Evolutionary conservation across 192 early-diverging fungal species (phyloP).

Genomic region (Umbelopsis sp.): DNA sequence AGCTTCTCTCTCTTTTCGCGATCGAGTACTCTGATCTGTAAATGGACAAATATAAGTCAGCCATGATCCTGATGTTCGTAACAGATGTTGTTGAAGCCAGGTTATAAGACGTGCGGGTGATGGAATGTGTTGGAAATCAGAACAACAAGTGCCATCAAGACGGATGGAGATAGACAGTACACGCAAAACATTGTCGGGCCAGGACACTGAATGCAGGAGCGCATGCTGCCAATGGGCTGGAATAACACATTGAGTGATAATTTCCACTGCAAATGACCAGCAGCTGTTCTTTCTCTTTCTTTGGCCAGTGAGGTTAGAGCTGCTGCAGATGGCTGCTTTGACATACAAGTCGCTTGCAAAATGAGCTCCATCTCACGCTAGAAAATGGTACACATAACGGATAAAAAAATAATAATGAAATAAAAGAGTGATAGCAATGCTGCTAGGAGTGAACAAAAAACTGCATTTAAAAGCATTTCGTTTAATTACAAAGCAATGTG

Average conservation of each 20-base stretch:
- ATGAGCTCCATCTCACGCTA: constrained; percentile 7
- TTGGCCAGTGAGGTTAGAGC: too few relatives aligned
- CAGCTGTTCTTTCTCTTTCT: too few relatives aligned
- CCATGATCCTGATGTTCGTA: not conserved
- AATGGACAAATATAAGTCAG: constrained; percentile 10
- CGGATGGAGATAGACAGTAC: too few relatives aligned
- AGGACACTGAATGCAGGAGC: too few relatives aligned
- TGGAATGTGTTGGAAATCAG: too few relatives aligned
- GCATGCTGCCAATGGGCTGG: too few relatives aligned
- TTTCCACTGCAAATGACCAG: too few relatives aligned
- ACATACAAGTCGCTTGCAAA: constrained; percentile 2
- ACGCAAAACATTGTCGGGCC: too few relatives aligned
- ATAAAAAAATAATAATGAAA: not conserved
- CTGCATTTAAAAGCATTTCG: constrained; percentile 7
- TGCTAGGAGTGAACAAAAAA: constrained; percentile 5
- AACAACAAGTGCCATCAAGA: too few relatives aligned
- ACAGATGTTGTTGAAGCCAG: not conserved
- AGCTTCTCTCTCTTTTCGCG: not conserved
- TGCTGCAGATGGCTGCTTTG: not conserved
- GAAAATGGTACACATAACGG: not conserved
- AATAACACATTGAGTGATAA: too few relatives aligned
- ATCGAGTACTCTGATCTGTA: not conserved
- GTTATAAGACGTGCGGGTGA: too few relatives aligned
- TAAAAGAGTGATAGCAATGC: not conserved
- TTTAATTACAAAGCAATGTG: constrained; percentile 19